These are phyloP conservation scores for Epicoccum sorghinum DNA, from an alignment of 2,329 filamentous ascomycete species.

Conservation along the genomic window DNA sequence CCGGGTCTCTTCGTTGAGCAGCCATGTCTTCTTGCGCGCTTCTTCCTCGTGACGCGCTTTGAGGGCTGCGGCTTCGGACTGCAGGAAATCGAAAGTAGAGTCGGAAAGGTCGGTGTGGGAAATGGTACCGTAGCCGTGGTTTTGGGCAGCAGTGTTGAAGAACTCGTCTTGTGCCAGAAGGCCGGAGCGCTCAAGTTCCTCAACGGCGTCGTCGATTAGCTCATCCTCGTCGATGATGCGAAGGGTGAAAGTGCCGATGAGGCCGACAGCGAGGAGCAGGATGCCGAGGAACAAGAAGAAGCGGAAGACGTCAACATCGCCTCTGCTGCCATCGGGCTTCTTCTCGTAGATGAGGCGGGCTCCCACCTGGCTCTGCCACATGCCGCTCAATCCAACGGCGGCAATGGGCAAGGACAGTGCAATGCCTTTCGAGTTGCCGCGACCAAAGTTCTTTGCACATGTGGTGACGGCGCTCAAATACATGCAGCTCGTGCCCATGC, in stretches of 20 bases:
- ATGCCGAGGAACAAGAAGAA: constrained; percentile 87
- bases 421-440: constrained; percentile 83
- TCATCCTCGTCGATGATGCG: constrained; percentile 83
- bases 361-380: constrained; percentile 93
- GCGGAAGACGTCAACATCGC: constrained; percentile 74
- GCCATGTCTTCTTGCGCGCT: constrained; percentile 80
- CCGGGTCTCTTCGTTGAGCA: constrained; percentile 89
- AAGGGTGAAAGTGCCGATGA: constrained; percentile 75
- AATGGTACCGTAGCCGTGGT: constrained; percentile 68
- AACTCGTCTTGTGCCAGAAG: constrained; percentile 77
- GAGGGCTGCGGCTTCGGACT: constrained; percentile 53
- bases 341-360: constrained; percentile 77
- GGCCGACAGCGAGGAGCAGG: constrained; percentile 71
- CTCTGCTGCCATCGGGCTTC: constrained; percentile 64
- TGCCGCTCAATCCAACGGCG: constrained; percentile 88
- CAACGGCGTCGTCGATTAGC: constrained; percentile 86
- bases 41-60: constrained; percentile 59
- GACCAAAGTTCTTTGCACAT: constrained; percentile 97
- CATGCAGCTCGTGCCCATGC: constrained; percentile 83
- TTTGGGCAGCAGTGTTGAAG: constrained; percentile 64
- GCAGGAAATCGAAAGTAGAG: constrained; percentile 54
- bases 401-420: constrained; percentile 91
- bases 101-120: constrained; percentile 55
- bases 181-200: constrained; percentile 88
- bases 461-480: constrained; percentile 92